Evolutionary conservation across 2,329 filamentous ascomycete genomes (phyloP).

Genomic region (Monilinia fructicola): DNA sequence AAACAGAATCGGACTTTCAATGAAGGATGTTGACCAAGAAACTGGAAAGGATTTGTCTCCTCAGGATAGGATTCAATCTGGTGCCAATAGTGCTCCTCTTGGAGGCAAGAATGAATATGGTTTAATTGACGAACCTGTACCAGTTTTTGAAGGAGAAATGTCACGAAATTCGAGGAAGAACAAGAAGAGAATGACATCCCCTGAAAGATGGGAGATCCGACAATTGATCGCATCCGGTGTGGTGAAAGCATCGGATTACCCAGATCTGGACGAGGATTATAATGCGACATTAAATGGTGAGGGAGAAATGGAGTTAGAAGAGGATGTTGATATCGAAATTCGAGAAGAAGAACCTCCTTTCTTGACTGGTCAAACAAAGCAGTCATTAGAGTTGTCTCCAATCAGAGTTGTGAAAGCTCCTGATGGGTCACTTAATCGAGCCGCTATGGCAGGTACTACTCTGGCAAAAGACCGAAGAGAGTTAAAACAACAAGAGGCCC

Average conservation of each 20-base stretch:
- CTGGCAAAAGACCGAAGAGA: constrained; percentile 90
- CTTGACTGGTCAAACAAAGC: constrained; percentile 91
- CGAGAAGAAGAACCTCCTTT: constrained; percentile 96
- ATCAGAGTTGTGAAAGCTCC: constrained; percentile 97
- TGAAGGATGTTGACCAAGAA: constrained; percentile 95
- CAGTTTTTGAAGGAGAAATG: constrained; percentile 62
- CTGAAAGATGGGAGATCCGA: constrained; percentile 95
- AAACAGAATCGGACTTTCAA: constrained; percentile 79
- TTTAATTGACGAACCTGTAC: constrained; percentile 51
- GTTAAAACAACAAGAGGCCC: constrained; percentile 80
- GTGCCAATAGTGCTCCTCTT: constrained; percentile 83
- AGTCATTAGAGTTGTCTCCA: constrained; percentile 89
- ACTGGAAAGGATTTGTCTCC: constrained; percentile 82
- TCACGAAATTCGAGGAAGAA: constrained; percentile 55
- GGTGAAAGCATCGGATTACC: constrained; percentile 88
- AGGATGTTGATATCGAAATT: constrained; percentile 96
- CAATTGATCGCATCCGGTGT: constrained; percentile 95
- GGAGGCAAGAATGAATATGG: constrained; percentile 61
- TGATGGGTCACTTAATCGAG: constrained; percentile 95
- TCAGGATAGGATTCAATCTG: constrained; percentile 75
- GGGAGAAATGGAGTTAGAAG: constrained; percentile 85
- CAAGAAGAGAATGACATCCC: constrained; percentile 93
- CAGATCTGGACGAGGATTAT: constrained; percentile 92
- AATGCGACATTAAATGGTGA: constrained; percentile 84
- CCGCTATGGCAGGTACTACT: constrained; percentile 88